phyloP scores from a whole-genome alignment of 805 yeast genomes.

The Yamadazyma philogaea region DNA sequence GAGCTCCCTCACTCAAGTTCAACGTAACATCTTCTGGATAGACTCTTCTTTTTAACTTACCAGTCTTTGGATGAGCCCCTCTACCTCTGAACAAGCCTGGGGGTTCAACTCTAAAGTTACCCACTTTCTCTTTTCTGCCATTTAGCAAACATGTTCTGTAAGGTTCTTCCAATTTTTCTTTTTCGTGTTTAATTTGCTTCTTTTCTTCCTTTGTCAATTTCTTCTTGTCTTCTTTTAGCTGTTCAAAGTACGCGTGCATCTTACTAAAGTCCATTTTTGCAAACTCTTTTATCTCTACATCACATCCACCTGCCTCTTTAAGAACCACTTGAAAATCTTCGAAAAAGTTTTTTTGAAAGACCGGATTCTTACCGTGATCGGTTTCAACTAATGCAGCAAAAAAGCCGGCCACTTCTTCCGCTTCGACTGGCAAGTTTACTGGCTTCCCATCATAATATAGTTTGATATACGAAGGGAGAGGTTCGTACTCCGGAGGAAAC shows the following conservation, averaged over 20 bases:
- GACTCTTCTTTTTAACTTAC: constrained; percentile 83
- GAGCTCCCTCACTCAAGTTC: constrained; percentile 70
- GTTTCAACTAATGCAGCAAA: constrained; percentile 84
- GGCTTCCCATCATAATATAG: constrained; percentile 74
- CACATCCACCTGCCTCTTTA: constrained; percentile 65
- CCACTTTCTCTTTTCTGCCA: constrained; percentile 88
- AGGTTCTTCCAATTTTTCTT: constrained; percentile 73
- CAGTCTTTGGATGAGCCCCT: constrained; percentile 96
- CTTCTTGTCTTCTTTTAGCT: constrained; percentile 68
- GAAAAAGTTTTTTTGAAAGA: constrained; percentile 84
- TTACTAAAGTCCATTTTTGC: constrained; percentile 72
- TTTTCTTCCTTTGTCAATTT: constrained; percentile 68
- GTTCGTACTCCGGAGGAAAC: constrained; percentile 90
- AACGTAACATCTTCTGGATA: constrained; percentile 84
- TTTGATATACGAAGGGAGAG: constrained; percentile 74
- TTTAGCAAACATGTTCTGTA: constrained; percentile 77
- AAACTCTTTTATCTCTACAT: constrained; percentile 49
- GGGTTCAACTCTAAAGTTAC: constrained; percentile 92
- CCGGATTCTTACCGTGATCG: constrained; percentile 85
- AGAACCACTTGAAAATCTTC: constrained; percentile 69
- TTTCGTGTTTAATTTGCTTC: constrained; percentile 66
- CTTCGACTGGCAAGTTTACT: constrained; percentile 69
- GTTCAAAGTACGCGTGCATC: constrained; percentile 70
- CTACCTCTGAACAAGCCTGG: constrained; percentile 96
- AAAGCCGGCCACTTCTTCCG: constrained; percentile 97